These are phyloP conservation scores for Paspalum notatum DNA, from an alignment of 176 grass and related monocot species.

Conservation along the genomic window DNA sequence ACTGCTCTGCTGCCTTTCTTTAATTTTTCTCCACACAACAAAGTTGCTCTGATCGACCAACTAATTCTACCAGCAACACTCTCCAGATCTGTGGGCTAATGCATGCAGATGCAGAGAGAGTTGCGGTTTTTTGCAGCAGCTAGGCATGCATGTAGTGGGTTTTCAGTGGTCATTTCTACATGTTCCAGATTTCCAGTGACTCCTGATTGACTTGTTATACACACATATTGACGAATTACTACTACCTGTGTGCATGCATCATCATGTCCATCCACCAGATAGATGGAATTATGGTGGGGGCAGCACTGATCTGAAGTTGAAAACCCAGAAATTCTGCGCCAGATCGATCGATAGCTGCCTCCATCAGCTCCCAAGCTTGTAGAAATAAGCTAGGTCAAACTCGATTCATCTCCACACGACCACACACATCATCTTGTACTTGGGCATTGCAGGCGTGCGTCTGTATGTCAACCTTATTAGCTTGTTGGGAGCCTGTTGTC, in stretches of 20 bases:
- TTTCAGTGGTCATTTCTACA: neutral
- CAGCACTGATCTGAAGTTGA: neutral
- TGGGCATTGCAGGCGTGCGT: too few species aligned
- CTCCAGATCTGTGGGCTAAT: too few species aligned
- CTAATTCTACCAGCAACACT: neutral
- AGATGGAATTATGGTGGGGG: neutral
- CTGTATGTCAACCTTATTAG: neutral
- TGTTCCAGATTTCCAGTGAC: neutral
- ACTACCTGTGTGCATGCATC: neutral
- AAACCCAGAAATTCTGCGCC: neutral
- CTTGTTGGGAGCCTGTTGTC: constrained; percentile 1
- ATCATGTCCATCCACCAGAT: neutral
- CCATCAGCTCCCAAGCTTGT: neutral
- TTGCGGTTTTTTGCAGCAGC: too few species aligned
- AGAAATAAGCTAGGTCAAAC: too few species aligned
- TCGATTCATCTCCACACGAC: too few species aligned
- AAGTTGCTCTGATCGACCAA: neutral
- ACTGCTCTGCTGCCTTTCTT: neutral
- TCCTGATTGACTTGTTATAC: constrained; percentile 1
- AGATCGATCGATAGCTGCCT: neutral
- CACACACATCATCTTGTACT: too few species aligned
- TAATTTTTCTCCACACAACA: neutral
- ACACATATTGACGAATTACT: neutral
- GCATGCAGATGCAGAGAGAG: too few species aligned
- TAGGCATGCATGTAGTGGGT: neutral